A percentile compares a stretch with the other conserved stretches of the same genome.
These are phyloP conservation scores for Leptosphaerulina australis DNA, from an alignment of 2,329 filamentous ascomycete species.

Conservation along the genomic window DNA sequence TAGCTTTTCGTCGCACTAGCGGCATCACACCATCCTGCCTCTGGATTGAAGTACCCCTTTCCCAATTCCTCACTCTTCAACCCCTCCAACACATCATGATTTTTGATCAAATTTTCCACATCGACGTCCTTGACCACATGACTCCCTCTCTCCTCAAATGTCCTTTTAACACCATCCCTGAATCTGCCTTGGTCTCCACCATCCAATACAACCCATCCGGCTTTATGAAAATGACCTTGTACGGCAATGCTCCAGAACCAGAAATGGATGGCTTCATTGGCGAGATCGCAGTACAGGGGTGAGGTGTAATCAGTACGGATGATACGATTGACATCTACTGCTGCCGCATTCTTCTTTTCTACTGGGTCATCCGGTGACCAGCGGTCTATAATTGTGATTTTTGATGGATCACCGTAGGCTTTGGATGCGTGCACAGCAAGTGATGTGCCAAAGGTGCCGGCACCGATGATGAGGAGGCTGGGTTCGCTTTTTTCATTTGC, in stretches of 20 bases:
- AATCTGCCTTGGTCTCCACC: constrained; percentile 51
- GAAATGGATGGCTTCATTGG: constrained; percentile 48
- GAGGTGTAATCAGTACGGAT: constrained; percentile 65
- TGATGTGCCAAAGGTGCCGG: constrained; percentile 69
- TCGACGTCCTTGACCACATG: constrained; percentile 48
- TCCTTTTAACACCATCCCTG: constrained; percentile 59
- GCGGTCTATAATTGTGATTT: constrained; percentile 41
- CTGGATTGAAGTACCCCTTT: constrained; percentile 57
- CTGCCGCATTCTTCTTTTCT: constrained; percentile 59
- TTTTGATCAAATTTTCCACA: constrained; percentile 48
- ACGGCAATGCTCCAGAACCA: constrained; percentile 49
- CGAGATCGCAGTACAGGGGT: constrained; percentile 60
- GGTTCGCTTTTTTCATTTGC: constrained; percentile 15
- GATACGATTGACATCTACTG: constrained; percentile 67
- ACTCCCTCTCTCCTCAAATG: constrained; percentile 55
- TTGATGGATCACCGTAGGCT: constrained; percentile 54
- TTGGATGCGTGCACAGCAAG: constrained; percentile 68
- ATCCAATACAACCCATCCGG: constrained; percentile 64
- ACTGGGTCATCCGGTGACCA: constrained; percentile 37
- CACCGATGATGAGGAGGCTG: constrained; percentile 63
- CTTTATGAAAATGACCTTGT: constrained; percentile 59
- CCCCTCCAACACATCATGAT: constrained; percentile 50
- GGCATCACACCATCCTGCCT: constrained; percentile 62
- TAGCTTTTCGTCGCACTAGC: constrained; percentile 54
- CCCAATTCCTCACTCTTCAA: constrained; percentile 22